Evolutionary conservation across 2,329 filamentous ascomycete species (phyloP), one percentile per base, ranked within the genome.

Genomic region (Polychaeton citri): DNA sequence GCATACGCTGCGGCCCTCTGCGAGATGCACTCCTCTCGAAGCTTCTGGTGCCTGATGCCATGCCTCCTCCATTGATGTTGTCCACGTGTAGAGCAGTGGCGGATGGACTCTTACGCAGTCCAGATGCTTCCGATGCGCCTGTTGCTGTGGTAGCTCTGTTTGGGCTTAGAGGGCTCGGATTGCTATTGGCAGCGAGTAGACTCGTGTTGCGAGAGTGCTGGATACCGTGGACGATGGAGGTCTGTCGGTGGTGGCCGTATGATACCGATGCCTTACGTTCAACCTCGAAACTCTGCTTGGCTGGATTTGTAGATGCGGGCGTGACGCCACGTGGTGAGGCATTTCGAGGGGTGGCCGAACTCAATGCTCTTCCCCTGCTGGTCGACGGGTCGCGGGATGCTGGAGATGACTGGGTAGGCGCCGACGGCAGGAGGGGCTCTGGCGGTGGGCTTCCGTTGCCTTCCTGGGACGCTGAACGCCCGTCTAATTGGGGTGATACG

Each of bases 161-260:
- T 37, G 86, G 84, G 59, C 84, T 93, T 51, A 95, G 68, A 39
- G 88, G 88, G 58, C 82, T 93, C 19, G 80, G 63, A 30, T 67
- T 79, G 21, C 80, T 74, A 38, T 81, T 76, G 55, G 83, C 86
- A 45, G 78, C 76, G 52, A 81, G 76, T 53, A 81, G 75, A 63
- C 87, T 95, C 49, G 86, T 81, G 71, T 92, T 93, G 61, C 88
- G 66, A 38, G 73, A 81, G 61, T 98, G 90, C 58, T 94, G 87
- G 47, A 93, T 79, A 52, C 90, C 88, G 74, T 96, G 84, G 38
- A 96, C 87, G 49, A 96, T 95, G 33, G 88, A 96, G 1, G 88
- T 93, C 64, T 98, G 86, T 37, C 90, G 79, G 62, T 96, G 86
- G 59, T 98, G 87, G 40, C 83, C 84, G 67, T 96, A 79, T 12